These are phyloP conservation scores for Rhynchosporium graminicola DNA, from an alignment of 2,329 filamentous ascomycete species.

Conservation along the genomic window DNA sequence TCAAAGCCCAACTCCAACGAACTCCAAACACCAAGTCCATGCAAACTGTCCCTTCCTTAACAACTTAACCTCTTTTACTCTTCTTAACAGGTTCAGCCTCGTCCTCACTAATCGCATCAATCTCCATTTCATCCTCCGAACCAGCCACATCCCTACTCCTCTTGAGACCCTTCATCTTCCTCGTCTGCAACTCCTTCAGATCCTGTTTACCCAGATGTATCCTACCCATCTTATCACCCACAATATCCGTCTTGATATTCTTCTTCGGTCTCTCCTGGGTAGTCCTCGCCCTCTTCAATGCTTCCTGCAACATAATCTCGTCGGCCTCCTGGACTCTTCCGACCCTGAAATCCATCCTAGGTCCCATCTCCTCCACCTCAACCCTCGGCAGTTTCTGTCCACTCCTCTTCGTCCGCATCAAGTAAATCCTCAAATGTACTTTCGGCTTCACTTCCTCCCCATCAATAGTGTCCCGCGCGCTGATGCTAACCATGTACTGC, in stretches of 20 bases:
- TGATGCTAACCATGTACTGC: conserved; percentile 84
- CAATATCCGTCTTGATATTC: conserved; percentile 87
- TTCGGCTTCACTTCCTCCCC: conserved; percentile 53
- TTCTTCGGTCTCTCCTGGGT: conserved; percentile 83
- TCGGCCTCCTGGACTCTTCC: conserved; percentile 81
- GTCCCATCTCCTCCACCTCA: conserved; percentile 93
- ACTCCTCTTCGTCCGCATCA: conserved; percentile 81
- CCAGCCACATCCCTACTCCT: conserved; percentile 66
- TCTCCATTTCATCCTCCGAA: conserved; percentile 54
- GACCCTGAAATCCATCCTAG: conserved; percentile 86
- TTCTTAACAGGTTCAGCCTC: conserved; percentile 35
- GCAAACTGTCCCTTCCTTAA: conserved; percentile 13
- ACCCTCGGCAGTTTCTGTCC: conserved; percentile 86
- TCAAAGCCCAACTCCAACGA: conserved; percentile 15
- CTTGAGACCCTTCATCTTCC: conserved; percentile 99
- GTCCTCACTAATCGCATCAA: conserved; percentile 46
- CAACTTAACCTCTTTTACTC: conserved; percentile 31
- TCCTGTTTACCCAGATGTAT: conserved; percentile 92
- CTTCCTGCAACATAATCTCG: conserved; percentile 79
- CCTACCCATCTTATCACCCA: conserved; percentile 95
- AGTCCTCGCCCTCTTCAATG: conserved; percentile 81
- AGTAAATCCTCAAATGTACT: conserved; percentile 76
- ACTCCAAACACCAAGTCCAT: conserved; percentile 34
- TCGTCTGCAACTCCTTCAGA: conserved; percentile 81
- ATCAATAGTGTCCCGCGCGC: conserved; percentile 63